Evolutionary conservation across 1,139 yeast species (phyloP).

Genomic region (Yamadazyma diddensiae): DNA sequence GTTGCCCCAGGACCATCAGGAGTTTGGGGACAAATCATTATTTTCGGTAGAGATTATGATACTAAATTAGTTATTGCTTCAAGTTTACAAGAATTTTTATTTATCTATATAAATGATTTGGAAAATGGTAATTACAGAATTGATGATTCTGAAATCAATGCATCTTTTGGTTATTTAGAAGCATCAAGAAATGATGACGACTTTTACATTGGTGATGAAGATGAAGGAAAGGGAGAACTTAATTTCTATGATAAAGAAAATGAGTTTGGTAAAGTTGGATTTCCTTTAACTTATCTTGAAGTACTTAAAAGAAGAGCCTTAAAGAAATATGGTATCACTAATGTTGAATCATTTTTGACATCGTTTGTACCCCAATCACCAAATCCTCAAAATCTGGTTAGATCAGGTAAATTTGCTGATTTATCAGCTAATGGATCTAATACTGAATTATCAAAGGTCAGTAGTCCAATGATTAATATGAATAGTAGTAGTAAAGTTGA

Average conservation of each 20-base stretch:
- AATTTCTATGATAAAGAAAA: constrained; percentile 31
- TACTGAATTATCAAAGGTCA: constrained; percentile 13
- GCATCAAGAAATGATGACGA: constrained; percentile 37
- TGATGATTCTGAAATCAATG: constrained; percentile 41
- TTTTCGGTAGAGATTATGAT: constrained; percentile 65
- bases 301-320: constrained; percentile 51
- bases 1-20: constrained; percentile 63
- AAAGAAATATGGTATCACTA: constrained; percentile 38
- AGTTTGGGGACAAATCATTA: constrained; percentile 58
- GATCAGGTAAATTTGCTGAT: constrained; percentile 1
- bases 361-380: constrained; percentile 31
- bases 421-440: constrained; percentile 13
- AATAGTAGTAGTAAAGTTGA: constrained; percentile 30
- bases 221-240: constrained; percentile 45
- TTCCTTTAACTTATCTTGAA: constrained; percentile 46
- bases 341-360: constrained; percentile 36
- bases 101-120: constrained; percentile 46
- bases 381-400: constrained; percentile 4
- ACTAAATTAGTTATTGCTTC: constrained; percentile 57
- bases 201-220: constrained; percentile 49
- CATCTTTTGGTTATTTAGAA: constrained; percentile 30
- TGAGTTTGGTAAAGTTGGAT: constrained; percentile 33
- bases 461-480: constrained; percentile 30
- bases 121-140: constrained; percentile 53
- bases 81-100: constrained; percentile 55